phyloP scores from a whole-genome alignment of 257 asterid species.

The Solanum peruvianum region DNA sequence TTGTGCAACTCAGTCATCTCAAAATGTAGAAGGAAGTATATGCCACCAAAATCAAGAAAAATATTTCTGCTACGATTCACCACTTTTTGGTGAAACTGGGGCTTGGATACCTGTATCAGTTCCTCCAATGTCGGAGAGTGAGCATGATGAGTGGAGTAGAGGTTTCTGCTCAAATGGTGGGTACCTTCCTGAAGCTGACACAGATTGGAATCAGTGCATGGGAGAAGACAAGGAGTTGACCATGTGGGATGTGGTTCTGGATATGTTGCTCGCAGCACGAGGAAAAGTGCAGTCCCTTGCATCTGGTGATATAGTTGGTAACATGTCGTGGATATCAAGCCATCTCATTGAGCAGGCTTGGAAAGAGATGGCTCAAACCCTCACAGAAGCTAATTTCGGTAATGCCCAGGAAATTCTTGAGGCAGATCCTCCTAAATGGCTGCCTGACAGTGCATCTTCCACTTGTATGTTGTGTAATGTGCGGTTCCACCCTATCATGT shows the following conservation, averaged over 20 bases:
- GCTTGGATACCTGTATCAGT: conserved; percentile 96
- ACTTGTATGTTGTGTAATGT: conserved; percentile 88
- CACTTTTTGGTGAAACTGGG: conserved; percentile 86
- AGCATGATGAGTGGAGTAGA: conserved; percentile 65
- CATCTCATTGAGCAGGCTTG: conserved; percentile 84
- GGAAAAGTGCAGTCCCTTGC: conserved; percentile 67
- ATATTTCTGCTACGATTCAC: conserved; percentile 69
- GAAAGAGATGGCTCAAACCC: conserved; percentile 93
- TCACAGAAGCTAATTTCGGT: conserved; percentile 62
- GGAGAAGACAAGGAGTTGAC: conserved; percentile 74
- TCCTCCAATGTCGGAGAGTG: conserved; percentile 90
- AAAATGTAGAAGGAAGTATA: conserved; percentile 5
- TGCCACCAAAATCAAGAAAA: conserved; percentile 28
- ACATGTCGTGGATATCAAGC: conserved; percentile 58
- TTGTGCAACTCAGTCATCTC: conserved; percentile 7
- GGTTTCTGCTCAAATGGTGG: conserved; percentile 77
- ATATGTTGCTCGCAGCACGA: conserved; percentile 85
- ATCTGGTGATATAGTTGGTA: conserved; percentile 57
- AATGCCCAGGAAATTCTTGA: conserved; percentile 64
- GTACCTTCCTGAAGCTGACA: conserved; percentile 53
- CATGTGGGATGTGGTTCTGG: conserved; percentile 97
- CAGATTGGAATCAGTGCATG: conserved; percentile 49
- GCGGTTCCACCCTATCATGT: conserved; percentile 91
- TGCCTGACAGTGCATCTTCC: conserved; percentile 86
- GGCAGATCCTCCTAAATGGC: conserved; percentile 93